phyloP scores from a whole-genome alignment of 805 yeast species.

The Kluyveromyces nonfermentans region DNA sequence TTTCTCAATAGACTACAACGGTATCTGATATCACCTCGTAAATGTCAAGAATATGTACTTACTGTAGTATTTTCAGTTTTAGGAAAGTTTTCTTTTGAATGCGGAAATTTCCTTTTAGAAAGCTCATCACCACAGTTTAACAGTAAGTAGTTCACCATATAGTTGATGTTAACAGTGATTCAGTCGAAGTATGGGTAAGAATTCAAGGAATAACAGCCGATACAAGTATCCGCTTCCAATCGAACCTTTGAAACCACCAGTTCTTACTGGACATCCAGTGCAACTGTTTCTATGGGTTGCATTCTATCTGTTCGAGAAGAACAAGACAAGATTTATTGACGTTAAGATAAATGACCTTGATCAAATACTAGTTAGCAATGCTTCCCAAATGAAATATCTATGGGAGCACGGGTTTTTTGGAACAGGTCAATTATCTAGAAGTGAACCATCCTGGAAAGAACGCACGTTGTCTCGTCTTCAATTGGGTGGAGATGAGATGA shows the following conservation, averaged over 20 bases:
- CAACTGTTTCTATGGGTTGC: constrained; percentile 45
- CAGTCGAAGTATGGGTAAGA: neutral
- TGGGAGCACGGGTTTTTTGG: constrained; percentile 93
- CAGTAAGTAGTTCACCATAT: neutral
- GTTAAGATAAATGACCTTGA: constrained; percentile 1
- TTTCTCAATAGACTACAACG: constrained; percentile 92
- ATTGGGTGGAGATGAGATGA: constrained; percentile 28
- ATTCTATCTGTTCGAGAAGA: constrained; percentile 2
- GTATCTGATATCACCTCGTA: constrained; percentile 55
- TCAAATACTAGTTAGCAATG: constrained; percentile 15
- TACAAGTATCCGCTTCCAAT: constrained; percentile 54
- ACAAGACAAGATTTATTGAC: constrained; percentile 9
- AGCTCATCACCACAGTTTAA: neutral
- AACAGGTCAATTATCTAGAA: constrained; percentile 78
- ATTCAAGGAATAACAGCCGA: constrained; percentile 13
- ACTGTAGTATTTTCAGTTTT: neutral
- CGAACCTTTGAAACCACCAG: constrained; percentile 39
- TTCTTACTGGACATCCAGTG: constrained; percentile 58
- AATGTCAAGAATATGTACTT: neutral
- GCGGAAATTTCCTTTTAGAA: neutral
- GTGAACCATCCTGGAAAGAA: constrained; percentile 86
- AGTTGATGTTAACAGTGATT: neutral
- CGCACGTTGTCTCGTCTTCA: constrained; percentile 49
- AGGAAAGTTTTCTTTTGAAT: neutral
- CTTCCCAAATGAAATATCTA: constrained; percentile 41